phyloP scores from a whole-genome alignment of 1,139 yeast species.

The Groenewaldozyma auringiensis region DNA sequence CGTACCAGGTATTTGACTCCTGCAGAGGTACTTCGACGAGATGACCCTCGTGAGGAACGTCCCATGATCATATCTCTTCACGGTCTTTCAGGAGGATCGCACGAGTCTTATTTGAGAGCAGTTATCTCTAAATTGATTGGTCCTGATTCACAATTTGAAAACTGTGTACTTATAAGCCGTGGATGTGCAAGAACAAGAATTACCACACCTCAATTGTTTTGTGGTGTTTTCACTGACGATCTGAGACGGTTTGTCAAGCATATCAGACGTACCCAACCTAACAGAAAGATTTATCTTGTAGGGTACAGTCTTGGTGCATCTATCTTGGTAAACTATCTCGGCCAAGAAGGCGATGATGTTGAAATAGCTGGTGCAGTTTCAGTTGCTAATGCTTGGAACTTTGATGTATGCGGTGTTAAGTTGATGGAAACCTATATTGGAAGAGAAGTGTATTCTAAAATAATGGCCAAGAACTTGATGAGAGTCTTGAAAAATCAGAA shows the following conservation, averaged over 20 bases:
- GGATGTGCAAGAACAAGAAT: slow-evolving; percentile 83
- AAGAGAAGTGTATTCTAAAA: slow-evolving; percentile 51
- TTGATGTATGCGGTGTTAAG: slow-evolving; percentile 48
- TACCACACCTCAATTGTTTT: slow-evolving; percentile 66
- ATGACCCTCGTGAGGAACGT: slow-evolving; percentile 32
- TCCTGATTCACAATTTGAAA: slow-evolving; percentile 41
- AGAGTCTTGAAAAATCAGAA: slow-evolving; percentile 57
- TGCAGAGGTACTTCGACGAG: slow-evolving; percentile 37
- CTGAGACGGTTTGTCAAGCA: slow-evolving; percentile 49
- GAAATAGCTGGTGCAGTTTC: slow-evolving; percentile 58
- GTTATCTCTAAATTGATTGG: slow-evolving; percentile 23
- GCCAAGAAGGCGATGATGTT: slow-evolving; percentile 50
- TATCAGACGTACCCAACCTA: slow-evolving; percentile 53
- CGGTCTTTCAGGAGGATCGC: slow-evolving; percentile 90
- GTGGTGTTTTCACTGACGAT: slow-evolving; percentile 70
- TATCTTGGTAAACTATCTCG: slow-evolving; percentile 68
- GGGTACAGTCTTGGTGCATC: slow-evolving; percentile 91
- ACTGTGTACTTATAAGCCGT: slow-evolving; percentile 69
- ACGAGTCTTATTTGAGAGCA: slow-evolving; percentile 77
- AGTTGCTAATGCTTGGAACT: slow-evolving; percentile 81
- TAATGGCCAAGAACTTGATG: slow-evolving; percentile 57
- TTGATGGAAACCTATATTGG: slow-evolving; percentile 54
- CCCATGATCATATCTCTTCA: slow-evolving; percentile 71
- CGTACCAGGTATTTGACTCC: slow-evolving; percentile 64
- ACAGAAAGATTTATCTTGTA: slow-evolving; percentile 63